Evolutionary conservation across 805 yeast genomes (phyloP).

Genomic region (Teunomyces aglyptinius): DNA sequence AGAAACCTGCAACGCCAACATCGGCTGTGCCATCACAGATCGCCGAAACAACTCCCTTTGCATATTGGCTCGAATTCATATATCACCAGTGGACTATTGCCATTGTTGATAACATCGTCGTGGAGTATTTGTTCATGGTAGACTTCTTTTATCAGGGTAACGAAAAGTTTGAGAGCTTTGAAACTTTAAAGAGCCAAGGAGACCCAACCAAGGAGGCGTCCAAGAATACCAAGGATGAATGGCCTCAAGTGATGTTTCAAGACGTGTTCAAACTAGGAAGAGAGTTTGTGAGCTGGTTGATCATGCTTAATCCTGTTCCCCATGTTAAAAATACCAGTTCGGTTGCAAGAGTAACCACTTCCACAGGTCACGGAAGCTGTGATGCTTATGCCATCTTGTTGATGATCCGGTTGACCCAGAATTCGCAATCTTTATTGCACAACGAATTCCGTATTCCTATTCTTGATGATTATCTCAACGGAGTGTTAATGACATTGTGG

Average conservation of each 20-base stretch:
- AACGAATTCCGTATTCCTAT: conserved; percentile 65
- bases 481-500: conserved; percentile 72
- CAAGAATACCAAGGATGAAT: conserved; percentile 18
- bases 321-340: conserved; percentile 14
- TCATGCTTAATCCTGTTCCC: conserved; percentile 37
- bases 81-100: conserved; percentile 74
- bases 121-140: conserved; percentile 69
- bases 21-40: conserved; percentile 78
- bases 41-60: conserved; percentile 70
- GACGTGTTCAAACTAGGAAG: conserved; percentile 40
- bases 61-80: conserved; percentile 69
- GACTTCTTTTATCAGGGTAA: conserved; percentile 62
- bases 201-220: not conserved
- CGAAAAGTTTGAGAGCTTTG: conserved; percentile 31
- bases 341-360: conserved; percentile 12
- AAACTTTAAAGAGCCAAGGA: conserved; percentile 10
- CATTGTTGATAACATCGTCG: conserved; percentile 69
- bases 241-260: conserved; percentile 39
- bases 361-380: conserved; percentile 34
- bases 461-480: conserved; percentile 65
- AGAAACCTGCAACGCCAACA: conserved; percentile 44
- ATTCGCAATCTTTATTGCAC: conserved; percentile 62
- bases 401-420: conserved; percentile 68
- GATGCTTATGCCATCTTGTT: conserved; percentile 81
- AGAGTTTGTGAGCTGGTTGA: conserved; percentile 47